A percentile compares a stretch with the other conserved stretches of the same genome.
Evolutionary conservation across 345 rosid species (phyloP).

Genomic region (Eutrema heterophyllum): DNA sequence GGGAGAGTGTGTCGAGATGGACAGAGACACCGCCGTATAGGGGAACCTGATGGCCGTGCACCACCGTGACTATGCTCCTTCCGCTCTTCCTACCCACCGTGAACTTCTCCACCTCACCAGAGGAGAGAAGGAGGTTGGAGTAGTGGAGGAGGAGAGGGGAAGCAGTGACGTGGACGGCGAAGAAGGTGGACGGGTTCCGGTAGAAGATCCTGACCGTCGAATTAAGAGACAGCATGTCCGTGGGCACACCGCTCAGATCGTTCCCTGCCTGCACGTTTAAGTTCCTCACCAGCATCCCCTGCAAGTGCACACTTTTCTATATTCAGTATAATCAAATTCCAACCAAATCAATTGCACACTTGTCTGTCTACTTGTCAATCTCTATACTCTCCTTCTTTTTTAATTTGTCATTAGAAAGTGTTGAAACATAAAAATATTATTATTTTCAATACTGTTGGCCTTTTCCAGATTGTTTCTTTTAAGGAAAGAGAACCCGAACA

Average conservation of each 20-base stretch:
- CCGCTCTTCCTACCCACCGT: conserved; percentile 53
- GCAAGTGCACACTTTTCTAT: conserved; percentile 22
- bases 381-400: too few relatives aligned
- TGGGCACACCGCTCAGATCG: conserved; percentile 78
- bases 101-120: conserved; percentile 88
- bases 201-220: conserved; percentile 85
- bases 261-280: conserved; percentile 85
- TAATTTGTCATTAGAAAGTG: too few relatives aligned
- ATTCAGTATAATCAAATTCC: background rate
- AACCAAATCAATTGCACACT: background rate
- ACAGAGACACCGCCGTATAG: conserved; percentile 70
- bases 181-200: conserved; percentile 79
- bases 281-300: conserved; percentile 78
- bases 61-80: conserved; percentile 43
- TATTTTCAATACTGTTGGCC: too few relatives aligned
- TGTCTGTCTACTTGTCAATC: background rate
- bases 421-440: too few relatives aligned
- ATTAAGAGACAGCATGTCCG: conserved; percentile 88
- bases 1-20: conserved; percentile 35
- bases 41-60: conserved; percentile 69
- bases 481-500: conserved; percentile 2
- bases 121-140: conserved; percentile 71
- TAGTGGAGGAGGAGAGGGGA: conserved; percentile 68
- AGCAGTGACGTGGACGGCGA: conserved; percentile 86
- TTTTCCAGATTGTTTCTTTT: conserved; percentile 20